Percentiles rank a stretch among this genome's conserved stretches.
Conservation (phyloP, 495 filamentous ascomycete genomes). For the Neurospora terricola region DNA sequence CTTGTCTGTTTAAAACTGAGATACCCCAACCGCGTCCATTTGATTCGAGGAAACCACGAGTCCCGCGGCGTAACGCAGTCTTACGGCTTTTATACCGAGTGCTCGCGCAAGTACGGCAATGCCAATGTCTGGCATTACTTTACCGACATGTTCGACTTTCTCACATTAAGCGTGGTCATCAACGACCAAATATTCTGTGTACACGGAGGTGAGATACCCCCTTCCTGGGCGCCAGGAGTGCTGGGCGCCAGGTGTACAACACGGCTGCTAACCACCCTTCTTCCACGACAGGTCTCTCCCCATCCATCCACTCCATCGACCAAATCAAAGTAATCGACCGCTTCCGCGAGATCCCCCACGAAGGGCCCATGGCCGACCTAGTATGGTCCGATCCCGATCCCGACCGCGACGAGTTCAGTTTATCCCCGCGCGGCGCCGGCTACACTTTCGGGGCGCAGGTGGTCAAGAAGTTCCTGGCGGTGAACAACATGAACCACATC, state of each 20-base stretch:
- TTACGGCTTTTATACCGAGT: slow-evolving; percentile 98
- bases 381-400: slow-evolving; percentile 97
- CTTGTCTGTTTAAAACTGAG: slow-evolving; percentile 90
- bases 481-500: slow-evolving; percentile 95
- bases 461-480: slow-evolving; percentile 92
- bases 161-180: slow-evolving; percentile 93
- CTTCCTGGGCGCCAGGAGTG: not conserved
- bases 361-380: slow-evolving; percentile 97
- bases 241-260: not conserved
- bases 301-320: slow-evolving; percentile 95
- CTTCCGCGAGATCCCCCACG: slow-evolving; percentile 95
- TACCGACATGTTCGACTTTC: slow-evolving; percentile 98
- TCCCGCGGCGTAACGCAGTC: slow-evolving; percentile 95
- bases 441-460: slow-evolving; percentile 97
- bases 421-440: slow-evolving; percentile 86
- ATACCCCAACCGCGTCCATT: slow-evolving; percentile 83
- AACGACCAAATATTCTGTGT: slow-evolving; percentile 99
- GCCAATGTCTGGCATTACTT: slow-evolving; percentile 99
- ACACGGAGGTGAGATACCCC: slow-evolving; percentile 54
- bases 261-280: not conserved
- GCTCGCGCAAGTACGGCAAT: slow-evolving; percentile 93
- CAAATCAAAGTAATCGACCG: slow-evolving; percentile 99
- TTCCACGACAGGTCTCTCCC: slow-evolving; percentile 55
- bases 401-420: slow-evolving; percentile 89
- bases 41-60: slow-evolving; percentile 96